Evolutionary conservation across 148 eudicot genomes (phyloP).

Genomic region (Nepenthes mirabilis): DNA sequence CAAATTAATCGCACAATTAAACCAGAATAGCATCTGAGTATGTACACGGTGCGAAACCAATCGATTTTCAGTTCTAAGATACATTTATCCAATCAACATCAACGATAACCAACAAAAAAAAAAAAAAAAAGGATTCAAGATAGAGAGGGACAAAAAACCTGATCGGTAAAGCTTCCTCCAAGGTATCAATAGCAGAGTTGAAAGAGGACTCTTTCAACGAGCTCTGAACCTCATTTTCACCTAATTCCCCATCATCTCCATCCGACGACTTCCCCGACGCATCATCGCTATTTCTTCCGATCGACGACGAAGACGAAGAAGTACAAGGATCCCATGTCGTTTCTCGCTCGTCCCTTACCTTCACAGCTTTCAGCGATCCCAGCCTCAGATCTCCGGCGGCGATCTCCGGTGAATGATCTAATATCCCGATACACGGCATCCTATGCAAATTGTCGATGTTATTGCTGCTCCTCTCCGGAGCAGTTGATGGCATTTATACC

Average conservation of each 20-base stretch:
- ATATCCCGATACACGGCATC: conserved; percentile 3
- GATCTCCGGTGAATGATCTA: not conserved
- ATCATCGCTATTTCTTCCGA: conserved; percentile 63
- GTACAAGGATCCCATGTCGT: conserved; percentile 6
- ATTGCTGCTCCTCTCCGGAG: not conserved
- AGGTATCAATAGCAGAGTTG: conserved; percentile 39
- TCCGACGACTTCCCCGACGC: conserved; percentile 6
- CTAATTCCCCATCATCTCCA: conserved; percentile 15
- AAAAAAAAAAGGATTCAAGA: not conserved
- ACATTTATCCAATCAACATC: not conserved
- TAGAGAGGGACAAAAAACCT: conserved; percentile 22
- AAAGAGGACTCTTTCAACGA: conserved; percentile 21
- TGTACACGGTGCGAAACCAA: too few species aligned
- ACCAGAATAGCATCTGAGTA: too few species aligned
- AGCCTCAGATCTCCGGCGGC: conserved; percentile 13
- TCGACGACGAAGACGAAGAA: conserved; percentile 44
- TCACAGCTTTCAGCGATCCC: conserved; percentile 2
- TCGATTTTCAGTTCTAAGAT: too few species aligned
- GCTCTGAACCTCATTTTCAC: conserved; percentile 28
- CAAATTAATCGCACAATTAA: too few species aligned
- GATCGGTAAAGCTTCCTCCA: conserved; percentile 56
- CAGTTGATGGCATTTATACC: not conserved
- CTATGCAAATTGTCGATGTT: not conserved
- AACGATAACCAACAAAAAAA: not conserved
- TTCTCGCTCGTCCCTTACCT: conserved; percentile 4